Conservation (phyloP, 805 yeast genomes). For the Millerozyma miso region DNA sequence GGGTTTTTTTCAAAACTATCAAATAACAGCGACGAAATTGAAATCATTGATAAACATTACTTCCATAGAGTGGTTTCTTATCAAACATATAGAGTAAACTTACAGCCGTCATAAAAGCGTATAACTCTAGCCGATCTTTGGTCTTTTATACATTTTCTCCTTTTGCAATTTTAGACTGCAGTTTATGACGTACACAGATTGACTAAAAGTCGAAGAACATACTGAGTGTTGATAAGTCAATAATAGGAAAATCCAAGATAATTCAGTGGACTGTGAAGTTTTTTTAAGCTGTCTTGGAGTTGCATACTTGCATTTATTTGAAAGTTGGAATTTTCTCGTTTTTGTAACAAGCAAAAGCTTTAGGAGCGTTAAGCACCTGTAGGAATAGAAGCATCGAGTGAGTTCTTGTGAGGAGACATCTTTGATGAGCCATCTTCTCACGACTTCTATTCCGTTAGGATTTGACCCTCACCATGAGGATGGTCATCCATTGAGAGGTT, state of each 20-base stretch:
- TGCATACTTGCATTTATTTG: background rate
- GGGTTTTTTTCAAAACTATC: background rate
- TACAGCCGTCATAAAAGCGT: background rate
- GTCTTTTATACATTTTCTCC: too few relatives aligned
- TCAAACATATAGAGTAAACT: background rate
- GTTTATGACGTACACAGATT: background rate
- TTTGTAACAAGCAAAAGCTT: background rate
- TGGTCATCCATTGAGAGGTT: background rate
- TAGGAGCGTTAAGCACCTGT: background rate
- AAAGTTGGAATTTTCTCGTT: too few relatives aligned
- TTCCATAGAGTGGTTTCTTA: background rate
- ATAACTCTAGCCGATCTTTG: background rate
- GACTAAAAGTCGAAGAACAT: background rate
- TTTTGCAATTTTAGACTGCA: background rate
- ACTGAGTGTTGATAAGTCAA: too few relatives aligned
- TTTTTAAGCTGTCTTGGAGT: background rate
- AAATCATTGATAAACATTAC: background rate
- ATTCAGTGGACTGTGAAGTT: too few relatives aligned
- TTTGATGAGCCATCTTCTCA: background rate
- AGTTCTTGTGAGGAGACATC: background rate
- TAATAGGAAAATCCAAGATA: too few relatives aligned
- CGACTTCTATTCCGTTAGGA: conserved; percentile 34
- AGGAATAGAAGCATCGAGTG: background rate
- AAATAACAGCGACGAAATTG: background rate
- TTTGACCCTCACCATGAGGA: conserved; percentile 24